A percentile compares a stretch with the other conserved stretches of the same genome.
Conservation (phyloP, 306 rosid genomes). For the Medicago truncatula region DNA sequence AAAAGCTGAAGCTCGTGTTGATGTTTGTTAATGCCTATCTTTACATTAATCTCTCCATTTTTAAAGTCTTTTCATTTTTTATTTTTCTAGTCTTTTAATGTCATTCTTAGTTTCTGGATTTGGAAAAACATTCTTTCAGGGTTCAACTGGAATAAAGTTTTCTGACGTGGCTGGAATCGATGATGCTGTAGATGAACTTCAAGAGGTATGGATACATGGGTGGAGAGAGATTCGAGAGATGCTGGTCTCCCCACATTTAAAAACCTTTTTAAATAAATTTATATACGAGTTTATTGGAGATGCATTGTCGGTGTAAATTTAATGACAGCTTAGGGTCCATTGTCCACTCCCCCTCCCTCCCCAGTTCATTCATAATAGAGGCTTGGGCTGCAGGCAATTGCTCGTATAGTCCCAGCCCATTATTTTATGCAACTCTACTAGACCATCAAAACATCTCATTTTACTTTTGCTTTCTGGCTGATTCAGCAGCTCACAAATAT, state of each 20-base stretch:
- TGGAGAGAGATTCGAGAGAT: not conserved
- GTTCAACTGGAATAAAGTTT: conserved; percentile 94
- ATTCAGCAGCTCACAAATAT: conserved; percentile 18
- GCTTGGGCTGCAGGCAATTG: conserved; percentile 16
- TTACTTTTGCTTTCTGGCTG: conserved; percentile 20
- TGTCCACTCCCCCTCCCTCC: not conserved
- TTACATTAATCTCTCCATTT: conserved; percentile 36
- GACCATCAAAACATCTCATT: conserved; percentile 23
- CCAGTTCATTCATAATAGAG: conserved; percentile 15
- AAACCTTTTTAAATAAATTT: conserved; percentile 4
- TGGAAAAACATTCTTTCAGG: conserved; percentile 63
- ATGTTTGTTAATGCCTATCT: conserved; percentile 62
- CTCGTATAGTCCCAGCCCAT: not conserved
- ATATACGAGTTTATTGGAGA: not conserved
- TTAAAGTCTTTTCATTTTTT: conserved; percentile 32
- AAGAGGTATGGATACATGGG: conserved; percentile 64
- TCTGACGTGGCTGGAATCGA: conserved; percentile 97
- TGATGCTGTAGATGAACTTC: conserved; percentile 98
- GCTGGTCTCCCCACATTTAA: conserved; percentile 9
- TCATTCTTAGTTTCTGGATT: conserved; percentile 38
- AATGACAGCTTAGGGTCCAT: not conserved
- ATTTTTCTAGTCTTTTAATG: conserved; percentile 30
- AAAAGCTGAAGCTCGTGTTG: conserved; percentile 99
- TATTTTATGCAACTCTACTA: conserved; percentile 8
- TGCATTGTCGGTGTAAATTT: not conserved